These are phyloP conservation scores for Sicyos edulis DNA, from an alignment of 306 rosid genomes.

Conservation along the genomic window DNA sequence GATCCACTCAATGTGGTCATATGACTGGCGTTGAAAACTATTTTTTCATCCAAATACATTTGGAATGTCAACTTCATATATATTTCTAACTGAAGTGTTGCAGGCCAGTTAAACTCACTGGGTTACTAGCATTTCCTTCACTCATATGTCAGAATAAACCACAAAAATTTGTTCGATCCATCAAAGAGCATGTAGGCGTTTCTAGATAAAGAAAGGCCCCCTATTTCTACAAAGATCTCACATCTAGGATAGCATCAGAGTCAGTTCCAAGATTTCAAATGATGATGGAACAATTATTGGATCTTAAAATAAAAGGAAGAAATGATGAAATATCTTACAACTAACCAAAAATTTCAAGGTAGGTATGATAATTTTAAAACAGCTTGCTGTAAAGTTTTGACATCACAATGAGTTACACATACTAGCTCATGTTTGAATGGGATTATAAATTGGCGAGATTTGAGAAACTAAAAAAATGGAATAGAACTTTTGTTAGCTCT, in stretches of 20 bases:
- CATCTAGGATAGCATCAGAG: background rate
- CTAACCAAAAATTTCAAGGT: background rate
- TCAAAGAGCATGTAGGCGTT: background rate
- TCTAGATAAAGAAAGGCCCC: background rate
- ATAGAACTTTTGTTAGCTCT: background rate
- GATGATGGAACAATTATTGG: background rate
- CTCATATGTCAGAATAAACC: background rate
- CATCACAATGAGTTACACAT: background rate
- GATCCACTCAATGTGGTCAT: constrained; percentile 4
- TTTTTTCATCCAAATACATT: background rate
- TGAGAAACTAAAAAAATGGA: background rate
- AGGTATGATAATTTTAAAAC: background rate
- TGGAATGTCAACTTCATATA: background rate
- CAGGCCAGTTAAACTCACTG: background rate
- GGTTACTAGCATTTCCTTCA: background rate
- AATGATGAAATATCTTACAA: constrained; percentile 5
- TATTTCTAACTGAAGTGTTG: background rate
- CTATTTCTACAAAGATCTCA: too few species aligned
- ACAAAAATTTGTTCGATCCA: background rate
- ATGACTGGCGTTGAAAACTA: constrained; percentile 2
- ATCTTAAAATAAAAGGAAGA: constrained; percentile 1
- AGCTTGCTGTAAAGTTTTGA: constrained; percentile 8
- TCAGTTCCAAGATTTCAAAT: background rate
- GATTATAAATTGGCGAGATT: constrained; percentile 3
- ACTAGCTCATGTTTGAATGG: background rate